Evolutionary conservation across 1,284 basidiomycete genomes (phyloP), one percentile per base, ranked within the genome.

Genomic region (Heterobasidion irregulare): DNA sequence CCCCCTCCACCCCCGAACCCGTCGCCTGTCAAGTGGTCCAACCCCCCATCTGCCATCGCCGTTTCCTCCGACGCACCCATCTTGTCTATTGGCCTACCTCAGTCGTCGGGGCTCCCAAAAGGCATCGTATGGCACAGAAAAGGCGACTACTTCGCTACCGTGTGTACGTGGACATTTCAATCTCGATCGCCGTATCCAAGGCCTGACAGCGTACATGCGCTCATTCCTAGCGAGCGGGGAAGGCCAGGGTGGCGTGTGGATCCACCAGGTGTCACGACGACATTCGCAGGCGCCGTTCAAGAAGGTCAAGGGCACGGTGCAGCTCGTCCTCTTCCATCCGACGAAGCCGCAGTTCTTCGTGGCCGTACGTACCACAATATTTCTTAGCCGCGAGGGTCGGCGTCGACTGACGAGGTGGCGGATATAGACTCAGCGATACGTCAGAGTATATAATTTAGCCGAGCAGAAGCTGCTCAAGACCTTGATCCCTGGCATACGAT

Each of bases 271-370:
- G 10, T 87, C 90, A 45, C 87, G 90, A 62, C 86, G 96, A 67
- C 90, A 97, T 68, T 97, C 94, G 7, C 97, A 99, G 72, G 92
- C 94, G 18, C 97, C 97, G 10, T 99, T 99, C 84, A 90, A 87
- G 68, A 94, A 94, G 69, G 83, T 94, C 62, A 91, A 92, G 68
- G 96, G 97, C 33, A 69, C 82, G 10, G 89, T 98, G 9, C 96
- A 99, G 72, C 76, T 88, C 54, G 92, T 97, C 15, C 79, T 88
- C 49, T 99, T 99, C 84, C 97, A 99, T 71, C 96, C 97, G 2
- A 72, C 78, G 50, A 94, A 94, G 69, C 94, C 97, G 7, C 84
- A 94, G 70, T 95, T 99, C 77, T 98, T 99, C 65, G 96, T 98
- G 54, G 97, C 97, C 46, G 91, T 93, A 70, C 69, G 89, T 76